phyloP scores from a whole-genome alignment of 139 green algal genomes.

The Limnomonas spitsbergensis region DNA sequence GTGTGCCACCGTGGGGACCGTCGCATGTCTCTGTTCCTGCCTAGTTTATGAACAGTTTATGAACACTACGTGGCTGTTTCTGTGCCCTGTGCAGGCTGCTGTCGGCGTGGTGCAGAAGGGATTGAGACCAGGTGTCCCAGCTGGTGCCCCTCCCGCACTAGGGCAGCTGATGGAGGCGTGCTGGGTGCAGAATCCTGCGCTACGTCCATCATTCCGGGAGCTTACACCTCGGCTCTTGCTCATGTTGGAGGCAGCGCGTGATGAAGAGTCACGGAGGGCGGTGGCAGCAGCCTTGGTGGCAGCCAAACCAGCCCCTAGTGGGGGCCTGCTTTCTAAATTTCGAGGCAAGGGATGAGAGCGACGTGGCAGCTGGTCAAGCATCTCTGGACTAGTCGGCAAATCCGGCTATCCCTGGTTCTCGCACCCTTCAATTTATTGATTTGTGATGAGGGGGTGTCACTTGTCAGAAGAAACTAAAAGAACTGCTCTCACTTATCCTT shows the following conservation, averaged over 20 bases:
- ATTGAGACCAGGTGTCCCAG: slow-evolving; percentile 76
- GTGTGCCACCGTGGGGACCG: too few species aligned
- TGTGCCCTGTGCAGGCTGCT: slow-evolving; percentile 68
- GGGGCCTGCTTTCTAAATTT: slow-evolving; percentile 13
- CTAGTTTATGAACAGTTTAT: too few species aligned
- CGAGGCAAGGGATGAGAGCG: slow-evolving; percentile 10
- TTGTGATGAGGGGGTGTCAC: too few species aligned
- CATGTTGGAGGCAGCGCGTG: slow-evolving; percentile 43
- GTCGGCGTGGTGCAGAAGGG: slow-evolving; percentile 98
- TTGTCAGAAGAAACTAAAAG: too few species aligned
- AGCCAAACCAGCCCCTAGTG: slow-evolving; percentile 36
- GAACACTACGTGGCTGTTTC: too few species aligned
- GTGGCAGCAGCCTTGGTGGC: slow-evolving; percentile 76
- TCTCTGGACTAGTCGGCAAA: too few species aligned
- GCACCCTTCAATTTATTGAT: too few species aligned
- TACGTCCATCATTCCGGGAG: slow-evolving; percentile 55
- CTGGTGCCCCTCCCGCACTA: slow-evolving; percentile 62
- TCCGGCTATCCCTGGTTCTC: too few species aligned
- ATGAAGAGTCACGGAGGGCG: slow-evolving; percentile 40
- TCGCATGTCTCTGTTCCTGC: slow-evolving; percentile 1
- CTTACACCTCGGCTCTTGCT: slow-evolving; percentile 51
- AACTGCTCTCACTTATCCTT: too few species aligned
- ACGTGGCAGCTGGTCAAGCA: too few species aligned
- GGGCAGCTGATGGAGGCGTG: slow-evolving; percentile 76
- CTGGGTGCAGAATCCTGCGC: slow-evolving; percentile 56